Conservation (phyloP, 345 rosid genomes). For the Eucalyptus globulus region DNA sequence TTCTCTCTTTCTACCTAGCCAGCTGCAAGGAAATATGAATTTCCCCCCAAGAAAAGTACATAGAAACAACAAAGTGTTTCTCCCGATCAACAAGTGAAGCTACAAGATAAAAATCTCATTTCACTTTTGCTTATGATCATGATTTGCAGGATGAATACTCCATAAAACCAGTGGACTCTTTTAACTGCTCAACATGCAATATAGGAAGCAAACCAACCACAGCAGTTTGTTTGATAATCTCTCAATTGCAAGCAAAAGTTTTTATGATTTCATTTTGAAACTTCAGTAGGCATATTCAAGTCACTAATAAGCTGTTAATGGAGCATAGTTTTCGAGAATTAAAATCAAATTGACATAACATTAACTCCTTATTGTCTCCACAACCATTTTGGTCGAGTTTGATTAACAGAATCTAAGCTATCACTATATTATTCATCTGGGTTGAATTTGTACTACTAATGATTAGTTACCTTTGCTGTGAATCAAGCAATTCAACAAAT, state of each 20-base stretch:
- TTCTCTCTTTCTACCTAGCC: neutral
- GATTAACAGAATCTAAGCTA: neutral
- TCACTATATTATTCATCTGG: neutral
- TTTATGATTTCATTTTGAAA: neutral
- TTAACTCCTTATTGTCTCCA: neutral
- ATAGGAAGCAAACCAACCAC: neutral
- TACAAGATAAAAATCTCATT: neutral
- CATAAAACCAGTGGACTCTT: neutral
- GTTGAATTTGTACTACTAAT: neutral
- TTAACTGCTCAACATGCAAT: neutral
- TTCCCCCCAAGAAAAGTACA: neutral
- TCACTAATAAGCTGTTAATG: neutral
- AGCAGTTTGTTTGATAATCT: neutral
- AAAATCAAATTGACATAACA: neutral
- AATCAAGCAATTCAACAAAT: neutral
- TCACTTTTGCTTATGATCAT: neutral
- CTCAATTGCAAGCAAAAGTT: neutral
- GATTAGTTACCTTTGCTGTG: neutral
- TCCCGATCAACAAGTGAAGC: neutral
- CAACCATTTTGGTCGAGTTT: neutral
- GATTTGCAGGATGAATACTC: neutral
- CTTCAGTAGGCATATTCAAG: neutral
- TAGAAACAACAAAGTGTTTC: neutral
- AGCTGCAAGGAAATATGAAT: neutral
- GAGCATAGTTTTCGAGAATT: neutral